phyloP scores from a whole-genome alignment of 768 basidiomycete species.

The Collybiopsis luxurians region DNA sequence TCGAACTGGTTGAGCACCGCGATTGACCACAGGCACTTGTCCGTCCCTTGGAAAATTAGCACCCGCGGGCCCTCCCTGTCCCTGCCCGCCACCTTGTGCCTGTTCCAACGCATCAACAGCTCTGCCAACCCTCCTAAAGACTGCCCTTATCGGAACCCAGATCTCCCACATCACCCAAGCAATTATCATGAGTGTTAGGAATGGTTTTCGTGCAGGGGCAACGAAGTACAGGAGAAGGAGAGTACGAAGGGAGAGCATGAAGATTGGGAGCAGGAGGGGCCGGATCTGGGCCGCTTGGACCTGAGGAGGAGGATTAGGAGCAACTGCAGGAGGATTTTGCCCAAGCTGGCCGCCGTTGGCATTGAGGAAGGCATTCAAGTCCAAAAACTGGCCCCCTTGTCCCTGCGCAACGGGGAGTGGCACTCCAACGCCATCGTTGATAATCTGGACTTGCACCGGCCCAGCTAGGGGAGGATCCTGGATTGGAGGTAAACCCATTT shows the following conservation, averaged over 20 bases:
- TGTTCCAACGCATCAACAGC: background rate
- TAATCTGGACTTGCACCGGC: background rate
- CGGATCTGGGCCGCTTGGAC: slow-evolving; percentile 63
- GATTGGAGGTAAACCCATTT: slow-evolving; percentile 58
- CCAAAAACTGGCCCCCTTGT: slow-evolving; percentile 8
- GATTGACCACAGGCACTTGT: too few species aligned
- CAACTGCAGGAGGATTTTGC: slow-evolving; percentile 6
- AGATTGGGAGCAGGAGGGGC: slow-evolving; percentile 61
- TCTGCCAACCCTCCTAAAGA: slow-evolving; percentile 28
- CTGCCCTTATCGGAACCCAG: slow-evolving; percentile 64
- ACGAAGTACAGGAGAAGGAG: slow-evolving; percentile 73
- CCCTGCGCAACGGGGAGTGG: background rate
- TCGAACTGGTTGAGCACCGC: background rate
- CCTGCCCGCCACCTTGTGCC: background rate
- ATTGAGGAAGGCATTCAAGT: slow-evolving; percentile 4
- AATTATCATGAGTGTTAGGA: slow-evolving; percentile 63
- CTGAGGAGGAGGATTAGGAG: slow-evolving; percentile 25
- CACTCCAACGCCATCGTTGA: too few species aligned
- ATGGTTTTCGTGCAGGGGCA: slow-evolving; percentile 68
- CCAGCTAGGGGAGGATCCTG: slow-evolving; percentile 27
- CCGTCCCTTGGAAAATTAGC: too few species aligned
- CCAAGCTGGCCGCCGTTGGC: background rate
- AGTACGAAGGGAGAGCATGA: slow-evolving; percentile 69
- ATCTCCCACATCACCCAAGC: slow-evolving; percentile 76
- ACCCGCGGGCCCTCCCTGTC: background rate